phyloP scores from a whole-genome alignment of 768 basidiomycete species.

The Vararia minispora region DNA sequence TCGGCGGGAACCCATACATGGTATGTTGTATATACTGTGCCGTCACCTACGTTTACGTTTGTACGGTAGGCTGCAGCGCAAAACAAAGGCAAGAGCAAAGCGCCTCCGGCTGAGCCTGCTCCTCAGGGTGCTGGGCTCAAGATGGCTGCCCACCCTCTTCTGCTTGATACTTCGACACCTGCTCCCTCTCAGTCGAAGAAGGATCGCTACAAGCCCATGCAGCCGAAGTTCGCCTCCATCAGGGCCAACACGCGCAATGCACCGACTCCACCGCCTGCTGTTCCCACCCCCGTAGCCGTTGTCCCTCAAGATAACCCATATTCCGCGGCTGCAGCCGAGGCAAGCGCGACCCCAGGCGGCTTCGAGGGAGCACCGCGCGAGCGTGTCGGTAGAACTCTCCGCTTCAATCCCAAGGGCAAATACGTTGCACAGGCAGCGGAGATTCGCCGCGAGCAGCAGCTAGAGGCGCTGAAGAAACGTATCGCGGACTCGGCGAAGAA shows the following conservation, averaged over 20 bases:
- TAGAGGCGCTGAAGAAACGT: conserved; percentile 86
- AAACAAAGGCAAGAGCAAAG: conserved; percentile 46
- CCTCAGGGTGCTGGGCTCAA: conserved; percentile 78
- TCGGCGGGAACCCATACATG: conserved; percentile 85
- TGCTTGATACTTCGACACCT: conserved; percentile 61
- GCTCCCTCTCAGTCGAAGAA: conserved; percentile 63
- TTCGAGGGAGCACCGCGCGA: conserved; percentile 71
- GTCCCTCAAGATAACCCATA: conserved; percentile 64
- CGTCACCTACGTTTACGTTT: background rate
- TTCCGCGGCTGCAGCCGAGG: conserved; percentile 35
- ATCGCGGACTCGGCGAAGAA: conserved; percentile 90
- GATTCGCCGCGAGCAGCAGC: conserved; percentile 59
- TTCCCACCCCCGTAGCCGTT: conserved; percentile 24
- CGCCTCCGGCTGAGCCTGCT: conserved; percentile 43
- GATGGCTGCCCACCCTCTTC: conserved; percentile 83
- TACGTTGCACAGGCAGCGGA: conserved; percentile 69
- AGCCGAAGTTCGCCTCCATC: conserved; percentile 96
- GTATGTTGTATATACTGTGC: conserved; percentile 28
- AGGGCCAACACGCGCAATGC: conserved; percentile 78
- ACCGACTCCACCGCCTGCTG: conserved; percentile 46
- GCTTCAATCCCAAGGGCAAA: conserved; percentile 90
- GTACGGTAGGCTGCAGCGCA: conserved; percentile 26
- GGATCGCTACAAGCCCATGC: conserved; percentile 96
- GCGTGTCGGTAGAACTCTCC: conserved; percentile 55
- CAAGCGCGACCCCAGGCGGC: conserved; percentile 41